Evolutionary conservation across 2,329 filamentous ascomycete species (phyloP).

Genomic region (Dothidotthia symphoricarpi): DNA sequence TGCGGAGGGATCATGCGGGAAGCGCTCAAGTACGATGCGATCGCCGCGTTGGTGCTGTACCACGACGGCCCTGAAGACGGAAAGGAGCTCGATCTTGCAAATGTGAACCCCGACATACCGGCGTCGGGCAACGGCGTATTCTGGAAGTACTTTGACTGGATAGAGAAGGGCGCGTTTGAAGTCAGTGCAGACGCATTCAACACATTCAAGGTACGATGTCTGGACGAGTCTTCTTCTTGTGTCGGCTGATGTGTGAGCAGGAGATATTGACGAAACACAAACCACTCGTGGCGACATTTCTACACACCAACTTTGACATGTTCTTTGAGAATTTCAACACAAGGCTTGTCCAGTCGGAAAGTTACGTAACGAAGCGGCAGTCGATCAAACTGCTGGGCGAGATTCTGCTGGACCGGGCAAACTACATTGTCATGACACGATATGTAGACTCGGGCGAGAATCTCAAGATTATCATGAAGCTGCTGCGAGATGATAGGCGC

Average conservation of each 20-base stretch:
- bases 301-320: constrained; percentile 83
- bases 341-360: constrained; percentile 83
- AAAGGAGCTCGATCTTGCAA: constrained; percentile 70
- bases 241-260: constrained; percentile 49
- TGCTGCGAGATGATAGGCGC: constrained; percentile 89
- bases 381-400: constrained; percentile 97
- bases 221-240: not conserved
- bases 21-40: constrained; percentile 85
- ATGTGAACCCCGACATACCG: constrained; percentile 71
- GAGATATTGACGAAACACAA: constrained; percentile 95
- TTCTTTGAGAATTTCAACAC: constrained; percentile 93
- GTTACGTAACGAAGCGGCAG: constrained; percentile 96
- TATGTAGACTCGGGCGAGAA: constrained; percentile 96
- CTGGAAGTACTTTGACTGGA: constrained; percentile 97
- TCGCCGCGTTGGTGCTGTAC: constrained; percentile 87
- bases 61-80: constrained; percentile 77
- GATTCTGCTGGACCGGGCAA: constrained; percentile 88
- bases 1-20: constrained; percentile 88
- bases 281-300: constrained; percentile 80
- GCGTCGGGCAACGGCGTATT: constrained; percentile 84
- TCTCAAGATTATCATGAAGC: constrained; percentile 97
- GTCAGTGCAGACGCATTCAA: constrained; percentile 97
- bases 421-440: constrained; percentile 97
- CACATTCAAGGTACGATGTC: constrained; percentile 73
- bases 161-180: constrained; percentile 94